Percentiles rank a stretch among this genome's conserved stretches.
These are phyloP conservation scores for Myriosclerotinia duriaeana DNA, from an alignment of 2,329 filamentous ascomycete species.

Conservation along the genomic window DNA sequence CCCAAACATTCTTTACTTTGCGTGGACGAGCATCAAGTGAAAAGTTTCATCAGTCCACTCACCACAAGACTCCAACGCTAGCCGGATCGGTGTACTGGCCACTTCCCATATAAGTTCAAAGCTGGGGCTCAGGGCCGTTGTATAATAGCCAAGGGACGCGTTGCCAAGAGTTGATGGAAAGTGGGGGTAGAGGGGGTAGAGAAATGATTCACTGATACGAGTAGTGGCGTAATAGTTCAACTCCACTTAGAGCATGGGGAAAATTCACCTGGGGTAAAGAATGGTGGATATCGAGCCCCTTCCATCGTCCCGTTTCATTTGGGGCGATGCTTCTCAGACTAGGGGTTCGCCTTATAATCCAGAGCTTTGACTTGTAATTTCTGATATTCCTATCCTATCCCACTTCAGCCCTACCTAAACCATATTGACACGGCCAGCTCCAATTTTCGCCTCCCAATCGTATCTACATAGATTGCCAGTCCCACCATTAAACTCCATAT, in stretches of 20 bases:
- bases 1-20: too few relatives aligned
- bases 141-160: too few relatives aligned
- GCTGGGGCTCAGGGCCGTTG: too few relatives aligned
- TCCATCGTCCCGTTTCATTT: neutral
- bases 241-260: neutral
- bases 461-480: constrained; percentile 5
- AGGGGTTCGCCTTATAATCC: neutral
- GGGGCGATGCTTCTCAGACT: neutral
- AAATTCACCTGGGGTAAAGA: neutral
- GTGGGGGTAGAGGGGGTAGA: neutral
- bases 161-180: too few relatives aligned
- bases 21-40: too few relatives aligned
- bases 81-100: too few relatives aligned
- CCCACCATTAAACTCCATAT: constrained; percentile 9
- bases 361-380: neutral
- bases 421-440: constrained; percentile 6
- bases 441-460: neutral
- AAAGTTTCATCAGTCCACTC: too few relatives aligned
- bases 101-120: too few relatives aligned
- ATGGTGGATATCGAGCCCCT: neutral
- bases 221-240: neutral
- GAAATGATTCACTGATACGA: neutral
- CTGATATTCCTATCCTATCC: neutral
- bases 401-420: neutral
- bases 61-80: too few relatives aligned